phyloP scores from a whole-genome alignment of 2,329 filamentous ascomycete genomes.

The Fusarium aywerte region DNA sequence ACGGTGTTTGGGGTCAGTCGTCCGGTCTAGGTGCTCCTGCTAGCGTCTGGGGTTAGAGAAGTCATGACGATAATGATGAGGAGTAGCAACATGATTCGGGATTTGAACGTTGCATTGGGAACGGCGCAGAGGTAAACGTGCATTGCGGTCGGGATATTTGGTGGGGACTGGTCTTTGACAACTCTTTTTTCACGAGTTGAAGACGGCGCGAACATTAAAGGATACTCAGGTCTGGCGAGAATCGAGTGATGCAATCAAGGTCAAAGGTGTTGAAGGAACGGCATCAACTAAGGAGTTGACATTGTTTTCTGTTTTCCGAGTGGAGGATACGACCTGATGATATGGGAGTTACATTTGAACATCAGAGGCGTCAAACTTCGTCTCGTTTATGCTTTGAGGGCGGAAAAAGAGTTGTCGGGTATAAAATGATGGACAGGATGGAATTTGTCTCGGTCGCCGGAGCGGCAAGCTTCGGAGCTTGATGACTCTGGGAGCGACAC shows the following conservation, averaged over 20 bases:
- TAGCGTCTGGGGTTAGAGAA: slow-evolving; percentile 86
- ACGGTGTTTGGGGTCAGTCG: slow-evolving; percentile 86
- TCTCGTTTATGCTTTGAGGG: slow-evolving; percentile 41
- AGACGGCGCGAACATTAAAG: slow-evolving; percentile 22
- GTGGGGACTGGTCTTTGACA: slow-evolving; percentile 12
- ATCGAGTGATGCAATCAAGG: slow-evolving; percentile 33
- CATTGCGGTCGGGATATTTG: slow-evolving; percentile 40
- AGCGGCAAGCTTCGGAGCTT: slow-evolving; percentile 29
- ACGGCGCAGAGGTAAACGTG: slow-evolving; percentile 45
- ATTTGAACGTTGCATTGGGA: slow-evolving; percentile 43
- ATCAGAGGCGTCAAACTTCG: slow-evolving; percentile 42
- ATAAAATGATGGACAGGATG: slow-evolving; percentile 31
- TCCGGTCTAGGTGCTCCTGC: slow-evolving; percentile 86
- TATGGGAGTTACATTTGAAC: slow-evolving; percentile 45
- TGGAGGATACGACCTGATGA: slow-evolving; percentile 38
- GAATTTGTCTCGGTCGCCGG: slow-evolving; percentile 19
- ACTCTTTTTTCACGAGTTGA: slow-evolving; percentile 18
- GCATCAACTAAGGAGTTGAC: slow-evolving; percentile 47
- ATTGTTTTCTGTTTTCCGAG: slow-evolving; percentile 39
- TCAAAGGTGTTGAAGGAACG: slow-evolving; percentile 38
- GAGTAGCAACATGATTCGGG: slow-evolving; percentile 22
- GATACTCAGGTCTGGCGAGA: slow-evolving; percentile 37
- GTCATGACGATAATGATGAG: background rate
- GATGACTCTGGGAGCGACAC: slow-evolving; percentile 31
- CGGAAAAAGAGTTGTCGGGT: slow-evolving; percentile 28